Evolutionary conservation across 805 yeast genomes (phyloP).

Genomic region (Starmera quercuum): DNA sequence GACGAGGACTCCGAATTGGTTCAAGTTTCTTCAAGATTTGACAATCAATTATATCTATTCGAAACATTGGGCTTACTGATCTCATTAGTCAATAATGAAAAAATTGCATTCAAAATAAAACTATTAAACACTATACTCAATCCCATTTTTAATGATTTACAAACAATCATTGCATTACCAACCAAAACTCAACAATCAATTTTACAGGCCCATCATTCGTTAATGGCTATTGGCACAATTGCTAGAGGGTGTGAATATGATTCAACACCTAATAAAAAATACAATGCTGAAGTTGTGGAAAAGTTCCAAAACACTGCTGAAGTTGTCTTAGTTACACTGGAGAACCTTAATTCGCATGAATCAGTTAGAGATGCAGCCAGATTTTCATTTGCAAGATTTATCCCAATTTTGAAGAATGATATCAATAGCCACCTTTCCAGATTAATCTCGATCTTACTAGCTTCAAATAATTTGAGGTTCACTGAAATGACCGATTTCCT

Average conservation of each 20-base stretch:
- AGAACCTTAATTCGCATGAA: conserved; percentile 58
- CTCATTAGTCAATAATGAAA: conserved; percentile 37
- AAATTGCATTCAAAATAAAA: conserved; percentile 30
- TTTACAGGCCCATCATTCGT: conserved; percentile 75
- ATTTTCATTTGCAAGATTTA: conserved; percentile 80
- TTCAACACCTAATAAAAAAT: conserved; percentile 22
- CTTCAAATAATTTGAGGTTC: conserved; percentile 46
- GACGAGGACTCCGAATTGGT: conserved; percentile 50
- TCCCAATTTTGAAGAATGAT: conserved; percentile 56
- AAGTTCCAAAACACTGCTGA: conserved; percentile 67
- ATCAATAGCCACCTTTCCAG: conserved; percentile 54
- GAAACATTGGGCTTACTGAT: conserved; percentile 82
- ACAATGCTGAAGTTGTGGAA: conserved; percentile 29
- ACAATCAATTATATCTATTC: conserved; percentile 72
- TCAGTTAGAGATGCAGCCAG: conserved; percentile 78
- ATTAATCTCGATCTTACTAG: conserved; percentile 59
- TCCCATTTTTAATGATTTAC: conserved; percentile 69
- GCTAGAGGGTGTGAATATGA: conserved; percentile 66
- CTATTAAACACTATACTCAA: conserved; percentile 61
- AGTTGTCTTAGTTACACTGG: conserved; percentile 77
- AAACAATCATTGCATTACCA: conserved; percentile 47
- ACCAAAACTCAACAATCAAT: conserved; percentile 36
- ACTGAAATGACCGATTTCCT: conserved; percentile 74
- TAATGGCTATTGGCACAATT: conserved; percentile 86
- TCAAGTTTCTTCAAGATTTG: conserved; percentile 49